Base-by-base conservation (phyloP, 352 stramenopile genomes). In the Thalassiosira gravida region DNA sequence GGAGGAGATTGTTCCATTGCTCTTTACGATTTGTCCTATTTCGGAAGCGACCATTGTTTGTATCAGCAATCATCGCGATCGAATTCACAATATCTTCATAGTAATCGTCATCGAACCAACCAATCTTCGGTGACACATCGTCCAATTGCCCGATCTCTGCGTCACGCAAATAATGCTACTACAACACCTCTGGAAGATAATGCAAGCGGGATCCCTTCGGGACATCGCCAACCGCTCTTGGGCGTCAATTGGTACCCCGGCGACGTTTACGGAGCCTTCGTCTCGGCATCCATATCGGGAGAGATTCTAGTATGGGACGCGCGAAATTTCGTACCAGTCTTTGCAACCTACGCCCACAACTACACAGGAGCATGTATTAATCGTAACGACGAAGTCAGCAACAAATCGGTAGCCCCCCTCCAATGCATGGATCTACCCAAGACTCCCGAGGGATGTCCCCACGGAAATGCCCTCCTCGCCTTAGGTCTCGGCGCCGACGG, bases 161-260 rank as follows among this genome's bases (percentile, higher is more conserved):
- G 61, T 18, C 42, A 77, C 3, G 1, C 22, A 44, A 25, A 22
- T 56, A 67, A 24, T 25, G 44, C 14, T 42, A 35, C 37, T 39
- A 22, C 44, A 65, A 25, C 24, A 61, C 35, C 30, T 47, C 24
- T 0, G 35, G 50, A 57, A 55, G 24, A 49, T 11, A 52, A 25
- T 44, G 14, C n/a, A 16, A 32, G 42, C 3, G 52, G 47, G 3
- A 35, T 82, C 0, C 77, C 77, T 1, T 66, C 67, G 6, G 77
- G 77, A 22, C 77, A 85, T 64, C 50, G 67, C 1, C 66, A 77
- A 32, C 71, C 78, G 11, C n/a, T 82, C 25, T 37, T 72, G 6
- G 39, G 37, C 8, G 80, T 85, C 1, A 72, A 88, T 52, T 93
- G 88, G 88, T 91, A 92, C 74, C 82, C 82, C 14, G 66, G 73